These are phyloP conservation scores for Zygnema cylindricum DNA, from an alignment of 139 green algal genomes.

Conservation along the genomic window DNA sequence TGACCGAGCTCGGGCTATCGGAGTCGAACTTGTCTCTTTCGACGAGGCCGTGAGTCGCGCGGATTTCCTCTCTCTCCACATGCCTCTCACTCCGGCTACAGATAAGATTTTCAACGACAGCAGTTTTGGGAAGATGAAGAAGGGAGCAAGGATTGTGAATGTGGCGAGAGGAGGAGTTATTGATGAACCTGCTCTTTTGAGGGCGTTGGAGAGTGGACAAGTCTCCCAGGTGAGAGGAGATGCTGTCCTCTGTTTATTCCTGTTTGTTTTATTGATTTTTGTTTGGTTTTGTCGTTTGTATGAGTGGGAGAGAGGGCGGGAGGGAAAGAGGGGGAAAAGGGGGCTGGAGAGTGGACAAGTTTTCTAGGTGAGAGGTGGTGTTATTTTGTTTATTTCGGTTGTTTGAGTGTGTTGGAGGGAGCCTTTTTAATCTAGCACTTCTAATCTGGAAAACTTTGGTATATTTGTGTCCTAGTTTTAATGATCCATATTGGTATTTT, in stretches of 20 bases:
- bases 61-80: conserved; percentile 91
- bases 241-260: background rate
- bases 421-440: too few relatives aligned
- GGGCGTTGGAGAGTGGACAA: conserved; percentile 80
- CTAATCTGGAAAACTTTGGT: too few relatives aligned
- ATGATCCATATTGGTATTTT: too few relatives aligned
- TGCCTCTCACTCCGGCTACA: conserved; percentile 81
- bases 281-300: background rate
- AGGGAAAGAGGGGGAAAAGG: background rate
- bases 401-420: too few relatives aligned
- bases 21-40: conserved; percentile 84
- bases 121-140: conserved; percentile 74
- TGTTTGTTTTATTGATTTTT: background rate
- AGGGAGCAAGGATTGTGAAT: conserved; percentile 88
- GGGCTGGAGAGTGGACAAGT: background rate
- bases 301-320: background rate
- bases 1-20: conserved; percentile 78
- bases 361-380: too few relatives aligned
- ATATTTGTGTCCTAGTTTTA: too few relatives aligned
- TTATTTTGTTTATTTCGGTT: too few relatives aligned
- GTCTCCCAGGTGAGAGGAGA: conserved; percentile 67
- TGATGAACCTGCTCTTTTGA: conserved; percentile 81
- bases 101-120: conserved; percentile 86
- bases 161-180: conserved; percentile 94
- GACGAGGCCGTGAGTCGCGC: conserved; percentile 81